Conservation (phyloP, 2,329 filamentous ascomycete species). For the Rhynchosporium graminicola region DNA sequence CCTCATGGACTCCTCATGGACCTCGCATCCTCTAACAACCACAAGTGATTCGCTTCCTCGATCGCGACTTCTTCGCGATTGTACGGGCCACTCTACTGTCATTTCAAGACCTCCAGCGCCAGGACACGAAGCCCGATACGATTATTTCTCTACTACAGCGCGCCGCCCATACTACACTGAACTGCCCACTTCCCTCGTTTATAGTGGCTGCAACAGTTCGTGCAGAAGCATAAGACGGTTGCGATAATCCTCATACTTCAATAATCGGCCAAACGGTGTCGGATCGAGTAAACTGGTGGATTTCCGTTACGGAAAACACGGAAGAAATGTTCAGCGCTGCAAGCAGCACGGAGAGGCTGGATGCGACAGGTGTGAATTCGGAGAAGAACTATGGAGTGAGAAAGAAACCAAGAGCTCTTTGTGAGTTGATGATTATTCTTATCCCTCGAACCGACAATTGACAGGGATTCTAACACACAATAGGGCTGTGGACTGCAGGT, state of each 20-base stretch:
- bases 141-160: not conserved
- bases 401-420: slow-evolving; percentile 16
- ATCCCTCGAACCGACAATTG: not conserved
- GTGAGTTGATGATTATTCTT: slow-evolving; percentile 14
- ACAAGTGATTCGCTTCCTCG: slow-evolving; percentile 12
- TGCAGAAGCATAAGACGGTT: slow-evolving; percentile 9
- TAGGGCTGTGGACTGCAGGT: slow-evolving; percentile 18
- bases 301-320: slow-evolving; percentile 1
- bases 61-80: not conserved
- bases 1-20: slow-evolving; percentile 1
- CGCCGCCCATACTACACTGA: too few relatives aligned
- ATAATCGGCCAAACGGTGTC: not conserved
- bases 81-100: slow-evolving; percentile 8
- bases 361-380: slow-evolving; percentile 11
- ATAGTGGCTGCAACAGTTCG: not conserved
- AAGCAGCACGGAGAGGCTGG: slow-evolving; percentile 15
- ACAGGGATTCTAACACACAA: not conserved
- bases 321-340: slow-evolving; percentile 7
- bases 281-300: not conserved
- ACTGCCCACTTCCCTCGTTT: slow-evolving; percentile 2
- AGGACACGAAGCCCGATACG: slow-evolving; percentile 7
- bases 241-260: slow-evolving; percentile 3
- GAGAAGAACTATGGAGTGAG: slow-evolving; percentile 9
- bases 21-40: slow-evolving; percentile 1
- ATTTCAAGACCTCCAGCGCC: slow-evolving; percentile 1